Conservation (phyloP, 2,329 filamentous ascomycete genomes). For the Phoma sp. region DNA sequence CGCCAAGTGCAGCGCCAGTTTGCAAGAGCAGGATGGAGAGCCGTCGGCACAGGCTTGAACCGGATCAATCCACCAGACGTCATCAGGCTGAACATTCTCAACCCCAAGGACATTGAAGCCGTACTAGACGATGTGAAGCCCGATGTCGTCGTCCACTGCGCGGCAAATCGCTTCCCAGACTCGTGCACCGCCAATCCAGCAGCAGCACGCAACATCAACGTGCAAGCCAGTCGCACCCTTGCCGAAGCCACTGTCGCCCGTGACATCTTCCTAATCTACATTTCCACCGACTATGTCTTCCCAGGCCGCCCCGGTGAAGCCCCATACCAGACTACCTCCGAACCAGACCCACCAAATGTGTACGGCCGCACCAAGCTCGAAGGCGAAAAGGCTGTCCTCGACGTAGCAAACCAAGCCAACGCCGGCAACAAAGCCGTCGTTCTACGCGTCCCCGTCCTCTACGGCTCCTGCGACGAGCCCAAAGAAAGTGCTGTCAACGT, state of each 20-base stretch:
- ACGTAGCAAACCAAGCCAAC: slow-evolving; percentile 54
- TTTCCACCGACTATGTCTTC: slow-evolving; percentile 85
- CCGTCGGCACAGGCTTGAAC: slow-evolving; percentile 63
- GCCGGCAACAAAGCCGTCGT: slow-evolving; percentile 59
- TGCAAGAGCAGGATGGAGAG: slow-evolving; percentile 65
- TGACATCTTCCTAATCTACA: slow-evolving; percentile 73
- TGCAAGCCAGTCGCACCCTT: slow-evolving; percentile 72
- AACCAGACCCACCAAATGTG: slow-evolving; percentile 76
- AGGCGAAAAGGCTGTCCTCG: slow-evolving; percentile 74
- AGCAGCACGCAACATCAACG: slow-evolving; percentile 76
- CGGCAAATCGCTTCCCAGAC: slow-evolving; percentile 87
- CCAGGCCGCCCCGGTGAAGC: slow-evolving; percentile 78
- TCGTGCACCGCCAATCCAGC: slow-evolving; percentile 82
- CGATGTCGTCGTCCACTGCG: slow-evolving; percentile 84
- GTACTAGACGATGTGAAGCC: slow-evolving; percentile 66
- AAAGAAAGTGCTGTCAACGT: slow-evolving; percentile 84
- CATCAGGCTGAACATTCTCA: slow-evolving; percentile 60
- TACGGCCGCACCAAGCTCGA: slow-evolving; percentile 79
- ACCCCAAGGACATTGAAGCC: slow-evolving; percentile 54
- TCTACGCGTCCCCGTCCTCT: slow-evolving; percentile 82
- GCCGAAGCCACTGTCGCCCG: slow-evolving; percentile 70
- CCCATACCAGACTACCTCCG: slow-evolving; percentile 74
- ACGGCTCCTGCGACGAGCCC: slow-evolving; percentile 72
- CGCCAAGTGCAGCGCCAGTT: slow-evolving; percentile 79
- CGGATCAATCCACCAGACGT: slow-evolving; percentile 75